Evolutionary conservation across 2,329 filamentous ascomycete genomes (phyloP), one percentile per base, ranked within the genome.

Genomic region (Aspergillus pseudonomiae): DNA sequence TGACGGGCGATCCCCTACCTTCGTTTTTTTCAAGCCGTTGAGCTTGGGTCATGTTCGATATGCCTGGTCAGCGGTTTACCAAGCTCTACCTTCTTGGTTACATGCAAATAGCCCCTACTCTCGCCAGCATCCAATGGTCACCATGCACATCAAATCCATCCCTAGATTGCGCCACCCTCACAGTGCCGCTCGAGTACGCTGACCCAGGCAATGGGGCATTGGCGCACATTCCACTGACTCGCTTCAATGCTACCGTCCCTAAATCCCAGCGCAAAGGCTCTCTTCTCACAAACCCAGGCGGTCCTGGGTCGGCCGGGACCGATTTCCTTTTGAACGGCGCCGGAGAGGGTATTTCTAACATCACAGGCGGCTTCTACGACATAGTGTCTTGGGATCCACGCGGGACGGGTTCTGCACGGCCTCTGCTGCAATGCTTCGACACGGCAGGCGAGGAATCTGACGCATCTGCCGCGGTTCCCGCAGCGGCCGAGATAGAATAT

Each of bases 361-460:
- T 50, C 10, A 50, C 46, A 19, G 56, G 56, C 12, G 61, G 61
- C 1, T 43, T 45, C 6, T 63, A 63, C 11, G 61, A 63, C n/a
- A 56, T 63, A 1, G 32, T 60, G 6, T 54, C 48, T 2, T 63
- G 61, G 61, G 61, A 63, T 16, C 61, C 61, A n/a, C 61, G 61
- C 30, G 61, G 61, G 2, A 57, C 59, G 1, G 57, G 61, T 10
- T 46, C 46, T 3, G 56, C 61, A 28, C 36, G 9, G 6, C 61
- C 61, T 2, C 50, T 63, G 7, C 41, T 63, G 7, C 56, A 55
- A 16, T 63, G 61, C n/a, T 60, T 54, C 30, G 10, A 48, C 2
- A 56, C 48, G 4, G 19, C 41, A 10, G 61, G 61, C 7, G 50
- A 60, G n/a, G 61, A 63, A 16, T 7, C 11, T 2, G 36, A 30